A percentile compares a stretch with the other conserved stretches of the same genome.
phyloP scores from a whole-genome alignment of 257 asterid genomes.

The Solanum peruvianum region DNA sequence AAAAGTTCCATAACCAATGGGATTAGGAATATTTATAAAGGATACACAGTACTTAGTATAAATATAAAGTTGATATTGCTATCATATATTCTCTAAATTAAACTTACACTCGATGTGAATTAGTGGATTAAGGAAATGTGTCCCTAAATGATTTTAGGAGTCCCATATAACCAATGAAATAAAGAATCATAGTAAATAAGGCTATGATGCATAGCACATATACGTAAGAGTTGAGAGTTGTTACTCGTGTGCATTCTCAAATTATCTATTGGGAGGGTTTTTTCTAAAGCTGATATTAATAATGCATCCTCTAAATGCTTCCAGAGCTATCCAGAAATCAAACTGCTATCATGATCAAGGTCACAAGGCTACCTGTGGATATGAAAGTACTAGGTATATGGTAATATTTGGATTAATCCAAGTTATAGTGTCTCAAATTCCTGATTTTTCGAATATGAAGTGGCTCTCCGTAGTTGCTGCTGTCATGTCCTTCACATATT shows the following conservation, averaged over 20 bases:
- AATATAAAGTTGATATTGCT: not conserved
- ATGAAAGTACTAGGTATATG: constrained; percentile 26
- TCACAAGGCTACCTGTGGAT: constrained; percentile 47
- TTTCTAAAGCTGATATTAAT: not conserved
- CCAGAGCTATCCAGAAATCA: constrained; percentile 72
- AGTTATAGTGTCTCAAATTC: constrained; percentile 61
- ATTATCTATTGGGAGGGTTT: not conserved
- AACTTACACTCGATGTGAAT: not conserved
- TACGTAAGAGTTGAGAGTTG: not conserved
- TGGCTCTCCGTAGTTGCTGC: constrained; percentile 82
- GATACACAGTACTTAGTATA: not conserved
- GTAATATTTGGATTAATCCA: constrained; percentile 55
- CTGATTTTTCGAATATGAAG: constrained; percentile 51
- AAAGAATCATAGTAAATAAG: not conserved
- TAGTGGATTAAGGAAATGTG: not conserved
- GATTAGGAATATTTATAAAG: not conserved
- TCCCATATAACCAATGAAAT: not conserved
- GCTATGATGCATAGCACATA: not conserved
- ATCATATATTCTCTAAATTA: not conserved
- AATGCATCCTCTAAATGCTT: not conserved
- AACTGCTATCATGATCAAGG: constrained; percentile 76
- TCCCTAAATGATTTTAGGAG: not conserved
- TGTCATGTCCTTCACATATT: constrained; percentile 65
- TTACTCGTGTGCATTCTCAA: not conserved
- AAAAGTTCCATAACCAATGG: not conserved